phyloP scores from a whole-genome alignment of 352 stramenopile species.

The Globisporangium irregulare region DNA sequence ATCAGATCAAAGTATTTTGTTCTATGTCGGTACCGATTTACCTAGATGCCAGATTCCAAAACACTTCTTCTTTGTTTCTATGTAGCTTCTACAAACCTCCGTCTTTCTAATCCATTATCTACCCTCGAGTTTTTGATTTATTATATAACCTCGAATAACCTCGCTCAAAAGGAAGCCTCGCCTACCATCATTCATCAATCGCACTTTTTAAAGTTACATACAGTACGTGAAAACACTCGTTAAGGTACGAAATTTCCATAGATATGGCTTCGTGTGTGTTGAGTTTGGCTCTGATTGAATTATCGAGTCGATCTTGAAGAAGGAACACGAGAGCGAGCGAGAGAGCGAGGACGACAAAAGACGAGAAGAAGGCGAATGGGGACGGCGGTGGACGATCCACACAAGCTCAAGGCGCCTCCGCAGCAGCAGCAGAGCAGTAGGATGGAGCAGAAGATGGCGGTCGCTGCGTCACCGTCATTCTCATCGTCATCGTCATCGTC shows the following conservation, averaged over 20 bases:
- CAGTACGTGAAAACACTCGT: background rate
- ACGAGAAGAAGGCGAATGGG: background rate
- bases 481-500: background rate
- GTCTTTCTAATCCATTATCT: background rate
- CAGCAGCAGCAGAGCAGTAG: slow-evolving; percentile 4
- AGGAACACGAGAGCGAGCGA: background rate
- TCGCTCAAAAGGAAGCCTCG: background rate
- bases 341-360: background rate
- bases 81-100: background rate
- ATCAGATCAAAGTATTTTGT: background rate
- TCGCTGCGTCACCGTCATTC: background rate
- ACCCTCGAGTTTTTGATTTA: background rate
- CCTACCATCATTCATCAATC: background rate
- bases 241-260: slow-evolving; percentile 9
- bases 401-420: background rate
- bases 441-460: slow-evolving; percentile 6
- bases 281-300: background rate
- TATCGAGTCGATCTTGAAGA: slow-evolving; percentile 7
- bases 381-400: slow-evolving; percentile 10
- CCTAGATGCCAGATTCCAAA: background rate
- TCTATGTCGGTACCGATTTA: background rate
- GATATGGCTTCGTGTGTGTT: slow-evolving; percentile 2
- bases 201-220: background rate
- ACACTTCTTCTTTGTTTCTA: background rate
- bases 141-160: background rate